These are phyloP conservation scores for Oenanthe sinensis DNA, from an alignment of 129 eudicot genomes.

Conservation along the genomic window DNA sequence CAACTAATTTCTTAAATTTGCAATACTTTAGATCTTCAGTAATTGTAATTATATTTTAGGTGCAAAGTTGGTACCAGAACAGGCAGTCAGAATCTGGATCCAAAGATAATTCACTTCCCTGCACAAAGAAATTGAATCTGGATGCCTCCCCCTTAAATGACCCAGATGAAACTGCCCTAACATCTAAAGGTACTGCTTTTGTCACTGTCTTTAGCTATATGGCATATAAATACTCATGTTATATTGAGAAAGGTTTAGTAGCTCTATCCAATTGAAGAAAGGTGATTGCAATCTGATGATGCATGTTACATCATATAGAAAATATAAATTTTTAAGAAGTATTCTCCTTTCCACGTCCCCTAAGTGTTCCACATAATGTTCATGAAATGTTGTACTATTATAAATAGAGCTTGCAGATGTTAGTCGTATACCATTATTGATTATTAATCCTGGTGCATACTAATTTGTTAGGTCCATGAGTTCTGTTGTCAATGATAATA, in stretches of 20 bases:
- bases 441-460: neutral
- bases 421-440: neutral
- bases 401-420: neutral
- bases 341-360: neutral
- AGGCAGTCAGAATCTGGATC: conserved; percentile 28
- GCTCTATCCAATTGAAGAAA: neutral
- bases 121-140: conserved; percentile 14
- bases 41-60: conserved; percentile 25
- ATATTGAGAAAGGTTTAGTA: neutral
- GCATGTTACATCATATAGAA: neutral
- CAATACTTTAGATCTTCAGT: conserved; percentile 7
- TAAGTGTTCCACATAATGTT: neutral
- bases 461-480: neutral
- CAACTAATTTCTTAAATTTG: neutral
- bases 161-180: conserved; percentile 21
- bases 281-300: neutral
- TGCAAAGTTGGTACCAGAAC: conserved; percentile 56
- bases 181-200: conserved; percentile 32
- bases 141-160: conserved; percentile 28
- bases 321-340: neutral
- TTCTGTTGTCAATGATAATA: neutral
- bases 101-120: conserved; percentile 24
- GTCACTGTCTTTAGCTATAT: neutral
- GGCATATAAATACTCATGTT: neutral
- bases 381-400: neutral